Evolutionary conservation across 2,329 filamentous ascomycete genomes (phyloP).

Genomic region (Pseudogymnoascus sp.): DNA sequence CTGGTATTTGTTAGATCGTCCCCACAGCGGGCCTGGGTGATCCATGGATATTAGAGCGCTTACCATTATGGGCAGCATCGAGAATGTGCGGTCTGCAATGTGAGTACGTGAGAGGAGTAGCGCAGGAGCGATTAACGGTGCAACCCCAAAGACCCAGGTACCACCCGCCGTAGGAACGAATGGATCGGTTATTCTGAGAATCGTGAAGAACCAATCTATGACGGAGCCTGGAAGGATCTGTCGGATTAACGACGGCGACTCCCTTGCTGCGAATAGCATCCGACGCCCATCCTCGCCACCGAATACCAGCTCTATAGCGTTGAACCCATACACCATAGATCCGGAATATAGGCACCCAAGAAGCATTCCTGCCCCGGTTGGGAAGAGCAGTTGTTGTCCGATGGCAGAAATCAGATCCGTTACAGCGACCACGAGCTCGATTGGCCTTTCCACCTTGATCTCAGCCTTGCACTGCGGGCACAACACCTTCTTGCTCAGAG

Average conservation of each 20-base stretch:
- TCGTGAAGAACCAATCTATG: constrained; percentile 1
- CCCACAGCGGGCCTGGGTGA: constrained; percentile 17
- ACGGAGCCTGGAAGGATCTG: neutral
- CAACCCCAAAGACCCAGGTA: constrained; percentile 37
- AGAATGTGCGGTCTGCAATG: constrained; percentile 44
- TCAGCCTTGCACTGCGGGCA: constrained; percentile 87
- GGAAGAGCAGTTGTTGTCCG: constrained; percentile 21
- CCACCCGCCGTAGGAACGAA: constrained; percentile 20
- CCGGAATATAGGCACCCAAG: constrained; percentile 41
- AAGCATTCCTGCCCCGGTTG: constrained; percentile 26
- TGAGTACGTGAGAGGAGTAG: constrained; percentile 61
- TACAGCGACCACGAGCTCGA: constrained; percentile 56
- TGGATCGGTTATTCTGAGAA: constrained; percentile 20
- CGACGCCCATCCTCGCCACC: constrained; percentile 51
- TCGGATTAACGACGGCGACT: neutral
- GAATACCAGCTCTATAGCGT: constrained; percentile 59
- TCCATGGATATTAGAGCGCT: constrained; percentile 47
- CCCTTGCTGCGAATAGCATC: constrained; percentile 38
- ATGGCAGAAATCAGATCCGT: constrained; percentile 20
- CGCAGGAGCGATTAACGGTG: constrained; percentile 61
- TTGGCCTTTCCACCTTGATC: constrained; percentile 69
- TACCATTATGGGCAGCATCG: constrained; percentile 30
- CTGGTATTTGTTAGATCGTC: constrained; percentile 14
- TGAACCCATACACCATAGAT: constrained; percentile 51
- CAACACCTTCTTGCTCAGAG: constrained; percentile 55